phyloP scores from a whole-genome alignment of 2,329 filamentous ascomycete species.

The Colletotrichum chrysophilum region DNA sequence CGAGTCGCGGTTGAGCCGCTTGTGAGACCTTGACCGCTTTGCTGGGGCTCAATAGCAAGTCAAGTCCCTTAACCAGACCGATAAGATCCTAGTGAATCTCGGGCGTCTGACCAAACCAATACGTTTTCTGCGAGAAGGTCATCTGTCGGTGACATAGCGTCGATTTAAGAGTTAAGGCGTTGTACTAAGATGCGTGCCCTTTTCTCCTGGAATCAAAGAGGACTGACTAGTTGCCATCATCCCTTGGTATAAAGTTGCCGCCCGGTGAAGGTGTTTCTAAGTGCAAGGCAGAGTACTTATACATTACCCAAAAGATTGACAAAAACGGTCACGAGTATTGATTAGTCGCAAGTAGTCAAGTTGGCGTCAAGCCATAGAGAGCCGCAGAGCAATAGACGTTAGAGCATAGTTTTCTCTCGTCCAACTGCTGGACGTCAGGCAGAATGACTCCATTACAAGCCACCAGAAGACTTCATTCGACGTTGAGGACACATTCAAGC shows the following conservation, averaged over 20 bases:
- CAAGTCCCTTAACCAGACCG: neutral
- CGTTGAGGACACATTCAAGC: neutral
- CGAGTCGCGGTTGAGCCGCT: neutral
- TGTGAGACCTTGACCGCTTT: neutral
- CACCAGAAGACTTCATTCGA: neutral
- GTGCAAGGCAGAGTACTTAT: neutral
- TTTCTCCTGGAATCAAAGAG: neutral
- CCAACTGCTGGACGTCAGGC: neutral
- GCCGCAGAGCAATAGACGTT: neutral
- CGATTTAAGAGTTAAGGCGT: neutral
- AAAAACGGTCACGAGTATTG: neutral
- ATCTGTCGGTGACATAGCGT: neutral
- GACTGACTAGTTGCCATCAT: neutral
- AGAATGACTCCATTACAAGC: neutral
- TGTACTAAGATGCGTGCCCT: neutral
- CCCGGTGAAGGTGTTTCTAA: neutral
- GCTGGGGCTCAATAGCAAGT: neutral
- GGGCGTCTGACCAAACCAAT: neutral
- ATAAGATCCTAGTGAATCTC: neutral
- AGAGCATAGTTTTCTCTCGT: neutral
- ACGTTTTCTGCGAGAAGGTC: neutral
- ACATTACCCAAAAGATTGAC: neutral
- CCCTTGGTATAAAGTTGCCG: neutral
- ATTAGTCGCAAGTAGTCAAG: neutral
- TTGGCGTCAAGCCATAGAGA: neutral